phyloP scores from a whole-genome alignment of 1,139 yeast genomes.

The Yueomyces sp. region DNA sequence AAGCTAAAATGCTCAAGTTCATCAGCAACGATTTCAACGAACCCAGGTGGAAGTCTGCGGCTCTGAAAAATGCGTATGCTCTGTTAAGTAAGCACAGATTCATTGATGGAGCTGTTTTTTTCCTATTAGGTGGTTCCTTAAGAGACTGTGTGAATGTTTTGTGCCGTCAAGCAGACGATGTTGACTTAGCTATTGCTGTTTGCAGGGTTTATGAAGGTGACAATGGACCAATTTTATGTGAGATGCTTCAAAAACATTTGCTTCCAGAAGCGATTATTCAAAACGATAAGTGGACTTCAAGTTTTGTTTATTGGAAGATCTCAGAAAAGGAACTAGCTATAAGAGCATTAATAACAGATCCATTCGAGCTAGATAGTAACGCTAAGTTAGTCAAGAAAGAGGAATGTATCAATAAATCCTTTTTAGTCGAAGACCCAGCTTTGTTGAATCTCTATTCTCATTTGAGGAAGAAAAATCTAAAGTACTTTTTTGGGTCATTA shows the following conservation, averaged over 20 bases:
- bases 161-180: conserved; percentile 51
- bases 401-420: conserved; percentile 28
- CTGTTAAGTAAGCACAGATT: conserved; percentile 78
- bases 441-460: conserved; percentile 52
- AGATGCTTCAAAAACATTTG: conserved; percentile 39
- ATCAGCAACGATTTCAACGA: conserved; percentile 62
- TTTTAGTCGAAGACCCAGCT: conserved; percentile 73
- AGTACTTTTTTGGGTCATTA: conserved; percentile 37
- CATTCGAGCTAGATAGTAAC: conserved; percentile 28
- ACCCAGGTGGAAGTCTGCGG: conserved; percentile 76
- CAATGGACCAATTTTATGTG: conserved; percentile 38
- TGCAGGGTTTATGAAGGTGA: conserved; percentile 62
- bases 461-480: conserved; percentile 39
- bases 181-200: conserved; percentile 65
- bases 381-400: conserved; percentile 13
- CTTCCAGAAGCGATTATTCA: conserved; percentile 43
- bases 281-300: conserved; percentile 75
- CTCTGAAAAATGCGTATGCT: conserved; percentile 85
- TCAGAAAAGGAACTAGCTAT: conserved; percentile 40
- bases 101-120: conserved; percentile 81
- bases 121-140: conserved; percentile 65
- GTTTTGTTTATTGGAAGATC: conserved; percentile 72
- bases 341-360: conserved; percentile 52
- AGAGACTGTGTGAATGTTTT: conserved; percentile 70
- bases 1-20: conserved; percentile 66